Evolutionary conservation across 495 filamentous ascomycete species (phyloP), one percentile per base, ranked within the genome.

Genomic region (Barbatosphaeria neglecta): DNA sequence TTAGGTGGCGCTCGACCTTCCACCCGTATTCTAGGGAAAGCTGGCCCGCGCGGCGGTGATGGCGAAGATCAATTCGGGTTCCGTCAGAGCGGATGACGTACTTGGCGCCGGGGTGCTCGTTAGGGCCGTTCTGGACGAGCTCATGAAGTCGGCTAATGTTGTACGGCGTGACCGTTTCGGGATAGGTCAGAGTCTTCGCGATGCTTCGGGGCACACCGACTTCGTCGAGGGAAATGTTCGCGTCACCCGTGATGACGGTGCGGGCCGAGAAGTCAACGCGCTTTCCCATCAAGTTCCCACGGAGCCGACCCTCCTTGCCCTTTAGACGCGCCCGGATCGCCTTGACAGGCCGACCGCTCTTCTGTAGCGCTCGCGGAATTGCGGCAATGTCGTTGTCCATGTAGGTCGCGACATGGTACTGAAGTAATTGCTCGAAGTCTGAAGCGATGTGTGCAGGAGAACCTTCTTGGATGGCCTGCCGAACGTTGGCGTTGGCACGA

Each of bases 331-430:
- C 89, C 43, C 92, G 87, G 53, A 99, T 90, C 20, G 89, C 84
- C 69, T 99, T 99, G 49, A 99, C 85, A 0, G 92, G 90, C 51
- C 92, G 76, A 33, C 94, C 94, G 33, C 86, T 90, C 66, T 99
- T 99, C 58, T 97, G 93, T 61, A 97, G 70, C 4, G 92, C 93
- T 61, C 93, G 90, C 0, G 92, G 92, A 50, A 92, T 85, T 40
- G 90, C 90, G 46, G 93, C 92, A 62, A 95, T 95, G 58, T 97
- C 89, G 56, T 99, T 99, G 59, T 97, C 92, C 92, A 99, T 99
- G 66, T 95, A 90, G 6, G 92, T 99, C 8, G 92, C 92, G 38
- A 97, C 90, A 57, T 99, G 92, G 61, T 92, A 99, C 54, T 99
- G 92, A n/a, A 99, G 68, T 7, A 99, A 68, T 46, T 80, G 77